phyloP scores from a whole-genome alignment of 2,329 filamentous ascomycete genomes.

The Orbilia blumenaviensis region DNA sequence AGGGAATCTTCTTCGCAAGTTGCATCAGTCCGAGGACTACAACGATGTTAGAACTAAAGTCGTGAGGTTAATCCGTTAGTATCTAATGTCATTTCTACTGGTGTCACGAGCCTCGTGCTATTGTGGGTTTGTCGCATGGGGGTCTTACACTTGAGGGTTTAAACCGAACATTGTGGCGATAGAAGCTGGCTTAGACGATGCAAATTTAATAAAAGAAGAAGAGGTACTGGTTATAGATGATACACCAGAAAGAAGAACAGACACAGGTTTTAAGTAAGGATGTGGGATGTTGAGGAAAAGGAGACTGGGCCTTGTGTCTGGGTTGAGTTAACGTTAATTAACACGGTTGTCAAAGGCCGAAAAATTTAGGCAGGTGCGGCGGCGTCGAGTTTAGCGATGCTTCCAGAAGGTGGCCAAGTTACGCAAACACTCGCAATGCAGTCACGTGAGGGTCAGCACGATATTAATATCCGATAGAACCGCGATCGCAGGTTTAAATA shows the following conservation, averaged over 20 bases:
- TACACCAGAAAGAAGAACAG: slow-evolving; percentile 2
- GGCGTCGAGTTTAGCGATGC: slow-evolving; percentile 43
- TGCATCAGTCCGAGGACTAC: slow-evolving; percentile 99
- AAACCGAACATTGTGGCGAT: slow-evolving; percentile 47
- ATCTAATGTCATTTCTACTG: background rate
- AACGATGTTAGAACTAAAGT: slow-evolving; percentile 82
- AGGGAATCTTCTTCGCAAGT: slow-evolving; percentile 92
- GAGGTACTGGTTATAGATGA: background rate
- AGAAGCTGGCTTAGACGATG: background rate
- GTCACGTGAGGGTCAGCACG: slow-evolving; percentile 31
- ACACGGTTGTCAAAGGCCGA: slow-evolving; percentile 53
- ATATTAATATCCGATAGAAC: background rate
- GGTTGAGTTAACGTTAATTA: slow-evolving; percentile 51
- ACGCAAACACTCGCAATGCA: slow-evolving; percentile 26
- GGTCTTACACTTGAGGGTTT: slow-evolving; percentile 49
- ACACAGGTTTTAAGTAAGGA: slow-evolving; percentile 18
- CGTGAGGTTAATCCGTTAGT: slow-evolving; percentile 22
- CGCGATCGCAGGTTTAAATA: background rate
- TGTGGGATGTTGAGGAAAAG: slow-evolving; percentile 36
- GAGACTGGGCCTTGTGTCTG: slow-evolving; percentile 6
- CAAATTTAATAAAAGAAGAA: background rate
- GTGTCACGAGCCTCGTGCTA: background rate
- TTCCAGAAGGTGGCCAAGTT: slow-evolving; percentile 50
- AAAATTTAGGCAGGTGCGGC: slow-evolving; percentile 49
- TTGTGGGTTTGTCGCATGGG: background rate